phyloP scores from a whole-genome alignment of 768 basidiomycete species.

The Collybia sordida region DNA sequence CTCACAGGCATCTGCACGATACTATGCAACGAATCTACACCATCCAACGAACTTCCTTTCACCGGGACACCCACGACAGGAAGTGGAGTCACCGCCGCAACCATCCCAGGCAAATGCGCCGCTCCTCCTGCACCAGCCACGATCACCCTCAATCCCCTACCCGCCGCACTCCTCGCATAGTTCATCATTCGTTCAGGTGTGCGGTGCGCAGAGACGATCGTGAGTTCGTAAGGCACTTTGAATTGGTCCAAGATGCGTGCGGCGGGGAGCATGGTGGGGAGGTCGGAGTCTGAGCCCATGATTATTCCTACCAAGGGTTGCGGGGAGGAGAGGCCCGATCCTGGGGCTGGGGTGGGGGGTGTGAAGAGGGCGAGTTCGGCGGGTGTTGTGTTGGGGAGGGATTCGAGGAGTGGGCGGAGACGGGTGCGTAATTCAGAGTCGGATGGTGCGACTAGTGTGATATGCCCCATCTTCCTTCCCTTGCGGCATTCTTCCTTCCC shows the following conservation, averaged over 20 bases:
- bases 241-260: constrained; percentile 85
- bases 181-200: constrained; percentile 85
- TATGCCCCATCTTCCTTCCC: constrained; percentile 97
- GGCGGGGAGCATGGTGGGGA: constrained; percentile 91
- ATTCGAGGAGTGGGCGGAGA: constrained; percentile 72
- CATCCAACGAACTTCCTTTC: constrained; percentile 90
- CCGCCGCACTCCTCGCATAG: constrained; percentile 75
- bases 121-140: constrained; percentile 99
- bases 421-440: constrained; percentile 72
- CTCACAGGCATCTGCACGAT: constrained; percentile 99
- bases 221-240: constrained; percentile 85
- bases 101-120: constrained; percentile 98
- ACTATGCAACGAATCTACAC: constrained; percentile 94
- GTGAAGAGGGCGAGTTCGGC: constrained; percentile 55
- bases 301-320: constrained; percentile 89
- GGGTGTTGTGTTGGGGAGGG: constrained; percentile 49
- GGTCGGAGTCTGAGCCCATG: constrained; percentile 98
- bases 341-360: constrained; percentile 40
- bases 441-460: constrained; percentile 82
- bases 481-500: constrained; percentile 90
- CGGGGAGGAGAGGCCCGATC: constrained; percentile 55
- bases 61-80: constrained; percentile 98
- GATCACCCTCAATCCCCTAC: constrained; percentile 68
- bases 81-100: constrained; percentile 88
- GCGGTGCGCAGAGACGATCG: constrained; percentile 95